Evolutionary conservation across 169 alveolate species (phyloP).

Genomic region (Plasmodium inui): DNA sequence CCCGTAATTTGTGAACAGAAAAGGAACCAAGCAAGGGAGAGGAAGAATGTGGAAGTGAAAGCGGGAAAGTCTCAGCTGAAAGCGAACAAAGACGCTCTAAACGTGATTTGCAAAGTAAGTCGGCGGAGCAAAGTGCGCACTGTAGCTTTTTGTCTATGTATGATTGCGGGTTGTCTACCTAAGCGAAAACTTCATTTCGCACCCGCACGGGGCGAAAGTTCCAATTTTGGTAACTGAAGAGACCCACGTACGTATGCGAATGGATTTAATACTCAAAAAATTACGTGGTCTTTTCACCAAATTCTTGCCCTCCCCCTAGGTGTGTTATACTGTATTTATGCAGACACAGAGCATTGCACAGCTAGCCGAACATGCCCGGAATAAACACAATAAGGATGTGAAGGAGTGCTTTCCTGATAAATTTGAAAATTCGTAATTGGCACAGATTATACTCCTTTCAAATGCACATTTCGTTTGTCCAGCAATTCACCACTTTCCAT

Average conservation of each 20-base stretch:
- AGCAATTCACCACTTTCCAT: not conserved
- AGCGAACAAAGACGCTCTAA: conserved; percentile 73
- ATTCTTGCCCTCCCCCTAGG: conserved; percentile 17
- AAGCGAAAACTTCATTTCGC: not conserved
- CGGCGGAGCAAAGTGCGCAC: not conserved
- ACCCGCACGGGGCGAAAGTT: not conserved
- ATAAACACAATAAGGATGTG: conserved; percentile 72
- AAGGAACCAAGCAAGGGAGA: conserved; percentile 76
- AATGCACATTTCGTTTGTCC: not conserved
- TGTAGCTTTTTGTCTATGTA: not conserved
- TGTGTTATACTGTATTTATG: conserved; percentile 76
- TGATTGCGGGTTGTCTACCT: not conserved
- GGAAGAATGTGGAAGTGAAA: conserved; percentile 75
- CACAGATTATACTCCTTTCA: not conserved
- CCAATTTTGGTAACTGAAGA: not conserved
- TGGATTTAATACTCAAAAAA: not conserved
- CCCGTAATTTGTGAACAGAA: conserved; percentile 25
- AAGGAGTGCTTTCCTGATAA: conserved; percentile 76
- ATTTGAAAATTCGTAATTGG: conserved; percentile 26
- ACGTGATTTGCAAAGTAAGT: conserved; percentile 65
- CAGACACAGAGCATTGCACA: conserved; percentile 76
- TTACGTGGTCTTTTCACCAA: not conserved
- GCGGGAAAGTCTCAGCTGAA: conserved; percentile 71
- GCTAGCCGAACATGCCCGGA: conserved; percentile 75
- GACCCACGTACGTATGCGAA: not conserved